Percentiles rank a stretch among this genome's conserved stretches.
These are phyloP conservation scores for Calonectria pauciramosa DNA, from an alignment of 2,329 filamentous ascomycete genomes.

Conservation along the genomic window DNA sequence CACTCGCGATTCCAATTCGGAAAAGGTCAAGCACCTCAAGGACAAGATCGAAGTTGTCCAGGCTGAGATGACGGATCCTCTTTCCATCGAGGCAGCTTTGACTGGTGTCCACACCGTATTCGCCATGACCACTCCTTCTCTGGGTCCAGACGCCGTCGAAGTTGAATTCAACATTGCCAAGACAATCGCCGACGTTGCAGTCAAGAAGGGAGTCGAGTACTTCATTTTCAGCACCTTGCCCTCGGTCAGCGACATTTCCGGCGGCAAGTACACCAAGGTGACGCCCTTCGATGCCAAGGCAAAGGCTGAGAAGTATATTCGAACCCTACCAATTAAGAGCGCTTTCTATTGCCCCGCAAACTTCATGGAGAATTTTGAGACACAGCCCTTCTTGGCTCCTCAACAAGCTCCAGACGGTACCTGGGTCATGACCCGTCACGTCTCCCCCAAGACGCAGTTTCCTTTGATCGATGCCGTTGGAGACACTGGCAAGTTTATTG, in stretches of 20 bases:
- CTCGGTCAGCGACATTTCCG: constrained; percentile 50
- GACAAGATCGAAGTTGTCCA: constrained; percentile 52
- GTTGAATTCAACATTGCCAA: constrained; percentile 55
- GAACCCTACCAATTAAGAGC: constrained; percentile 57
- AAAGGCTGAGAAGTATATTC: constrained; percentile 65
- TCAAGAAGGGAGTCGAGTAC: constrained; percentile 53
- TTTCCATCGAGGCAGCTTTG: constrained; percentile 57
- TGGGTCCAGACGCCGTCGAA: constrained; percentile 51
- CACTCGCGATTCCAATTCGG: constrained; percentile 58
- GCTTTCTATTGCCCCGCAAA: constrained; percentile 57
- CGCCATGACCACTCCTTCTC: constrained; percentile 58
- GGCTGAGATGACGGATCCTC: constrained; percentile 56
- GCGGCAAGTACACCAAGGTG: constrained; percentile 50
- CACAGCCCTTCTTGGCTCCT: constrained; percentile 44
- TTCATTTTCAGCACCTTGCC: constrained; percentile 58
- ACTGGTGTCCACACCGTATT: constrained; percentile 63
- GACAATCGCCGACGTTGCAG: constrained; percentile 54
- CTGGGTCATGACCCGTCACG: constrained; percentile 41
- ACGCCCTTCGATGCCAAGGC: constrained; percentile 67
- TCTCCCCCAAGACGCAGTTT: constrained; percentile 47
- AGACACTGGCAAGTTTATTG: constrained; percentile 61
- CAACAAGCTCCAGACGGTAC: constrained; percentile 48
- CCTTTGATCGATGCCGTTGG: constrained; percentile 59
- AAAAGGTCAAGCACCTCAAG: constrained; percentile 48
- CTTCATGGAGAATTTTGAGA: constrained; percentile 58